Percentiles rank a stretch among this genome's conserved stretches.
phyloP scores from a whole-genome alignment of 495 filamentous ascomycete genomes.

The Podospora anserina region DNA sequence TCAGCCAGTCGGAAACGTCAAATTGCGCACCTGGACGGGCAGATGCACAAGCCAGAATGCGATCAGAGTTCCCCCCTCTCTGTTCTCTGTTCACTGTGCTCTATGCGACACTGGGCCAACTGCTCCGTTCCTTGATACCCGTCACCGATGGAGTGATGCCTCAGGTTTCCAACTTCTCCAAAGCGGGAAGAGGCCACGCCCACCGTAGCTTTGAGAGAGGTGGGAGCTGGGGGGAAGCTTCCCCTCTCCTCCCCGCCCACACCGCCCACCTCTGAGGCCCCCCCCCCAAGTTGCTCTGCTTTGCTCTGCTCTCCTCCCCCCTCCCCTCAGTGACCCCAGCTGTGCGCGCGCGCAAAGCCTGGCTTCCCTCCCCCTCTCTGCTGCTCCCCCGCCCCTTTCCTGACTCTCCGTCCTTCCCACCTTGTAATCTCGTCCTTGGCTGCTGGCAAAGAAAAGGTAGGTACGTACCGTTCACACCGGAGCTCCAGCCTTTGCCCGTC shows the following conservation, averaged over 20 bases:
- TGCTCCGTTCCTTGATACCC: not conserved
- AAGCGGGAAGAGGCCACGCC: slow-evolving; percentile 8
- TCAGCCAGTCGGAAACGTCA: slow-evolving; percentile 15
- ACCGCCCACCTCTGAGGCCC: slow-evolving; percentile 15
- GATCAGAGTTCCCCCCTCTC: slow-evolving; percentile 7
- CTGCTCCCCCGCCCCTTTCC: slow-evolving; percentile 18
- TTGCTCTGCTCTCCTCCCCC: slow-evolving; percentile 13
- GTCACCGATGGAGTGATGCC: slow-evolving; percentile 10
- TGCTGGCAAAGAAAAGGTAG: not conserved
- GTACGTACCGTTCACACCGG: slow-evolving; percentile 32
- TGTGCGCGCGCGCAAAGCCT: not conserved
- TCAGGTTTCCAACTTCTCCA: slow-evolving; percentile 20
- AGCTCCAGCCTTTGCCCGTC: slow-evolving; percentile 36
- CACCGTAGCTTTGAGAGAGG: slow-evolving; percentile 6
- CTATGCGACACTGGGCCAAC: not conserved
- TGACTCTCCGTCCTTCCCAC: slow-evolving; percentile 27
- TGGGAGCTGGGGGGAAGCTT: slow-evolving; percentile 20
- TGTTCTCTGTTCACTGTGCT: too few species aligned
- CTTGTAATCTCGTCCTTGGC: slow-evolving; percentile 26
- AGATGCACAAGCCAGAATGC: slow-evolving; percentile 3
- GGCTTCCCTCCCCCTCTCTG: slow-evolving; percentile 24
- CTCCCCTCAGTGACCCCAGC: slow-evolving; percentile 4
- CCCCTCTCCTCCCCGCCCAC: slow-evolving; percentile 27
- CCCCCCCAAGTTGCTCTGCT: slow-evolving; percentile 1
- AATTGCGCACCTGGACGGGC: not conserved